Evolutionary conservation across 1,284 basidiomycete species (phyloP).

Genomic region (Fomitopsis betulina): DNA sequence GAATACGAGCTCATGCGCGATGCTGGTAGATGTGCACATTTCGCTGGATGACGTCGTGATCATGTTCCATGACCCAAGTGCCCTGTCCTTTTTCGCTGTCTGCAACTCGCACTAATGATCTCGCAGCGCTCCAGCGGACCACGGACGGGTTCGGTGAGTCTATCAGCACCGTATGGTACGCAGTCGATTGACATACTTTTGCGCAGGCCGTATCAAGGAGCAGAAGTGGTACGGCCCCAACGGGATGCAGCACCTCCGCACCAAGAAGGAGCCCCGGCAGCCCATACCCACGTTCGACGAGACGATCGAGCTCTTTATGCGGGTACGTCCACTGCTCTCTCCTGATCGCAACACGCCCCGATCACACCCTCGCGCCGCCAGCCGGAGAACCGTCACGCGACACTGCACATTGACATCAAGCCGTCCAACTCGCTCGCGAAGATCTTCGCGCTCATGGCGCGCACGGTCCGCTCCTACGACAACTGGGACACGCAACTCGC

Average conservation of each 20-base stretch:
- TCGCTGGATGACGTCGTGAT: slow-evolving; percentile 86
- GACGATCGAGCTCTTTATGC: slow-evolving; percentile 80
- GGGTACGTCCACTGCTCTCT: slow-evolving; percentile 35
- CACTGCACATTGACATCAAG: slow-evolving; percentile 93
- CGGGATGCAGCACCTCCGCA: slow-evolving; percentile 82
- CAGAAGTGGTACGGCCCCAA: slow-evolving; percentile 66
- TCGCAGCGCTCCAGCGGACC: slow-evolving; percentile 60
- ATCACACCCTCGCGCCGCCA: slow-evolving; percentile 23
- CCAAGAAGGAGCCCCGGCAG: slow-evolving; percentile 78
- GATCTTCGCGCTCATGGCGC: slow-evolving; percentile 87
- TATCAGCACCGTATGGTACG: neutral
- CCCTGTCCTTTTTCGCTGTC: slow-evolving; percentile 7
- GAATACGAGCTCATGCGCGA: slow-evolving; percentile 34
- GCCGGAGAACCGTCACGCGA: slow-evolving; percentile 83
- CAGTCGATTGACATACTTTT: neutral
- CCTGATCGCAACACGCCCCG: neutral
- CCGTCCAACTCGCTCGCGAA: slow-evolving; percentile 86
- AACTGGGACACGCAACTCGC: slow-evolving; percentile 81
- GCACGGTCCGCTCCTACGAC: slow-evolving; percentile 62
- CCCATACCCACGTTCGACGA: slow-evolving; percentile 85
- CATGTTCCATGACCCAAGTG: slow-evolving; percentile 94
- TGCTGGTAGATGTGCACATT: slow-evolving; percentile 89
- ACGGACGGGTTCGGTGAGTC: slow-evolving; percentile 58
- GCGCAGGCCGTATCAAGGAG: slow-evolving; percentile 63
- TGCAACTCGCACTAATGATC: slow-evolving; percentile 6